Evolutionary conservation across 2,329 filamentous ascomycete species (phyloP), one percentile per base, ranked within the genome.

Genomic region (Trichoderma endophyticum): DNA sequence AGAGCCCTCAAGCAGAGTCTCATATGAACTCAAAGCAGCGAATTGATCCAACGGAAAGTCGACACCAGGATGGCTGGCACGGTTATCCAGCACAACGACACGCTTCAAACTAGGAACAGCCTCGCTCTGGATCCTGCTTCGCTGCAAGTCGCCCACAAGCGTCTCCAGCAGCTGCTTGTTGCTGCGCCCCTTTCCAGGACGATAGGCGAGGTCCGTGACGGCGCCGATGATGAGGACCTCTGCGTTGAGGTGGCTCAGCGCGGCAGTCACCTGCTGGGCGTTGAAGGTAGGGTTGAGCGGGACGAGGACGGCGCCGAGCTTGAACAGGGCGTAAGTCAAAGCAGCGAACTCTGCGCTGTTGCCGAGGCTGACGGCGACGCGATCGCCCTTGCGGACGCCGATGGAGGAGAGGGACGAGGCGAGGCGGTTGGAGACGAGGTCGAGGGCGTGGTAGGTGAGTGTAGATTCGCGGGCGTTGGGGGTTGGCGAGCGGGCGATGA

Each of bases 241-340:
- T 14, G 90, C 90, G 8, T 85, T 86, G 1, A 99, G 87, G 77
- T 97, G 95, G 9, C 86, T 87, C 32, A 98, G 84, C 0, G 95
- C 95, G 3, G 93, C 88, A 6, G 89, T 85, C 9, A 98, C 90
- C 83, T 98, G 96, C 6, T 84, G 81, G 4, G 89, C 86, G 76
- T 94, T 97, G 85, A 98, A 98, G 2, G 90, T 91, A 24, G 95
- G 95, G 80, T 99, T 98, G 28, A 98, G 83, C 0, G 95, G 96
- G n/a, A 97, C 95, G 74, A 98, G 85, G 65, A 98, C 89, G 28
- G 93, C 95, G n/a, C 96, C 96, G 11, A 98, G 87, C 82, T 98
- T 98, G 85, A 95, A 97, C 70, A 96, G 81, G 1, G 95, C 95
- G 82, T 98, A 98, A 6, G 92, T 95, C 24, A 96, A 87, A 64